phyloP scores from a whole-genome alignment of 1,284 basidiomycete species.

The Tilletia walkeri region DNA sequence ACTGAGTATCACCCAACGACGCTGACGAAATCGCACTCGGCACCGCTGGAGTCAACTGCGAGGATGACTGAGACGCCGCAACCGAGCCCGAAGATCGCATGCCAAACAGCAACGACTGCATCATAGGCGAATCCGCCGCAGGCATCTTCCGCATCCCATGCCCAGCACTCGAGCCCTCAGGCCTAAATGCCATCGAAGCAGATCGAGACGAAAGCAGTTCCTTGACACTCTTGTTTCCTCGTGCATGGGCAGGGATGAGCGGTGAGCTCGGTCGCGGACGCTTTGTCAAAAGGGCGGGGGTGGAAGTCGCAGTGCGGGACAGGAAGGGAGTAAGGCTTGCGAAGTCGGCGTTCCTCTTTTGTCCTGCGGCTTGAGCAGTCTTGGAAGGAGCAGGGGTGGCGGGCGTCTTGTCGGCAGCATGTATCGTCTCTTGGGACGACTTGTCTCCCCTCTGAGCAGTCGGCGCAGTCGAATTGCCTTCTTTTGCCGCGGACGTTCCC shows the following conservation, averaged over 20 bases:
- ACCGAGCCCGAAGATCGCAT: too few relatives aligned
- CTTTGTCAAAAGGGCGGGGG: neutral
- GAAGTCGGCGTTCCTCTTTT: neutral
- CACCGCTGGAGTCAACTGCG: too few relatives aligned
- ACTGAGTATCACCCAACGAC: too few relatives aligned
- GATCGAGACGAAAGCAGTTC: neutral
- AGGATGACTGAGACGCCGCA: too few relatives aligned
- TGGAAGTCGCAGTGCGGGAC: neutral
- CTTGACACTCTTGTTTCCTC: neutral
- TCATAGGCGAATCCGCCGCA: neutral
- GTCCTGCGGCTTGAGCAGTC: neutral
- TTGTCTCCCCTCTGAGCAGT: too few relatives aligned
- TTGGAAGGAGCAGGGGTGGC: too few relatives aligned
- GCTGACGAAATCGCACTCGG: too few relatives aligned
- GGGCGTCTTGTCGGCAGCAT: too few relatives aligned
- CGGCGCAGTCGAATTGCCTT: too few relatives aligned
- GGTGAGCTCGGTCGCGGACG: conserved; percentile 4
- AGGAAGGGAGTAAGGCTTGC: neutral
- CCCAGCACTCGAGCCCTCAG: neutral
- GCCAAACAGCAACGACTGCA: conserved; percentile 4
- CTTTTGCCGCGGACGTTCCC: too few relatives aligned
- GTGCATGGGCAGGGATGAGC: neutral
- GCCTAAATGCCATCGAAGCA: neutral
- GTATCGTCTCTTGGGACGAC: too few relatives aligned
- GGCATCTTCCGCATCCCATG: too few relatives aligned